Conservation (phyloP, 495 filamentous ascomycete genomes). For the Poronia punctata region DNA sequence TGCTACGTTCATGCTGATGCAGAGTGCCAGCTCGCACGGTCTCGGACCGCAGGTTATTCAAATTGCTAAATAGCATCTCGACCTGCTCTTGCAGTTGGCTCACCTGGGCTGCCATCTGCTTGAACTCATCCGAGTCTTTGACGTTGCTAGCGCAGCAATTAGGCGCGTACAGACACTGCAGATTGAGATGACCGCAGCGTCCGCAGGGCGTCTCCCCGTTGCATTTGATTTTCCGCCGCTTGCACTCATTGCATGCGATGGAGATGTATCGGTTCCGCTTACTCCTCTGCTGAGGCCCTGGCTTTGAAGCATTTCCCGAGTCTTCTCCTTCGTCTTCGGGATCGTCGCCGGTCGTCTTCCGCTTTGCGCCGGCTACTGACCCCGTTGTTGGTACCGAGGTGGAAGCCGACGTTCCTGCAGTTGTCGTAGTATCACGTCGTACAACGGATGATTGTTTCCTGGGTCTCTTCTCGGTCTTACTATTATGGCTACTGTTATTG, state of each 20-base stretch:
- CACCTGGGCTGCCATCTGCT: constrained; percentile 68
- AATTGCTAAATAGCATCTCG: constrained; percentile 60
- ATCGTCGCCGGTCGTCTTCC: constrained; percentile 34
- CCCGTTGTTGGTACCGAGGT: constrained; percentile 7
- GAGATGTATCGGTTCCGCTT: constrained; percentile 77
- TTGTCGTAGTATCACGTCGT: constrained; percentile 1
- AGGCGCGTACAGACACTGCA: constrained; percentile 81
- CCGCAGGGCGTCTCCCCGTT: constrained; percentile 79
- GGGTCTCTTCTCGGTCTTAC: constrained; percentile 2
- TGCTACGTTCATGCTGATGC: constrained; percentile 27
- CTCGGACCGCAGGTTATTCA: constrained; percentile 56
- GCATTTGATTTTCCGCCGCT: constrained; percentile 87
- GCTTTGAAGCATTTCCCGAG: neutral
- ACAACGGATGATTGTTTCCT: constrained; percentile 1
- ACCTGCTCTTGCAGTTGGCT: constrained; percentile 76
- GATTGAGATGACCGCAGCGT: constrained; percentile 72
- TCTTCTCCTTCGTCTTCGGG: constrained; percentile 21
- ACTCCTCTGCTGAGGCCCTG: constrained; percentile 41
- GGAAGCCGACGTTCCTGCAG: neutral
- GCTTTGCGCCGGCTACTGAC: constrained; percentile 28
- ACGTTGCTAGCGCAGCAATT: constrained; percentile 78
- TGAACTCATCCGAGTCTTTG: constrained; percentile 85
- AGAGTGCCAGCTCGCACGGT: constrained; percentile 36
- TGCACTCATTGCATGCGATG: constrained; percentile 87
- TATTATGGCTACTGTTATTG: too few species aligned